Percentiles rank a stretch among this genome's conserved stretches.
These are phyloP conservation scores for Excoecaria cochinchinensis DNA, from an alignment of 345 rosid species.

Conservation along the genomic window DNA sequence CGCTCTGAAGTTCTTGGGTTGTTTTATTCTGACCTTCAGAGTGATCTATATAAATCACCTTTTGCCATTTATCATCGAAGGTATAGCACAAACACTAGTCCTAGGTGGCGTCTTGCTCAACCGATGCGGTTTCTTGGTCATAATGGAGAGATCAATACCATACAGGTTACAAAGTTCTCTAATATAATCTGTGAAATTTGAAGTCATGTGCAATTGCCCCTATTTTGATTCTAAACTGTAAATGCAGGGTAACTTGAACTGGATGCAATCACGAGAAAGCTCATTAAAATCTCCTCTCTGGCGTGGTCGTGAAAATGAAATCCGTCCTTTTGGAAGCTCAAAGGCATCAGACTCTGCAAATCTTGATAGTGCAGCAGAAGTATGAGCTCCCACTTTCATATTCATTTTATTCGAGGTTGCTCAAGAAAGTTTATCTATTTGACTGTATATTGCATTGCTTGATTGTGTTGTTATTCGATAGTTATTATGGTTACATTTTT, in stretches of 20 bases:
- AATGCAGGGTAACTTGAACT: slow-evolving; percentile 90
- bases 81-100: slow-evolving; percentile 97
- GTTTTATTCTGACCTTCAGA: slow-evolving; percentile 82
- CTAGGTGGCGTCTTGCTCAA: slow-evolving; percentile 99
- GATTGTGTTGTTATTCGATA: not conserved
- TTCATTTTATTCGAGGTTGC: slow-evolving; percentile 1
- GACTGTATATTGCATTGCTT: not conserved
- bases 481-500: not conserved
- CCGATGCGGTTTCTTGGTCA: slow-evolving; percentile 99
- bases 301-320: slow-evolving; percentile 93
- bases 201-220: slow-evolving; percentile 9
- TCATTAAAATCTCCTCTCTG: slow-evolving; percentile 89
- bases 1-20: slow-evolving; percentile 91
- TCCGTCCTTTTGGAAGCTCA: slow-evolving; percentile 91
- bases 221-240: slow-evolving; percentile 7
- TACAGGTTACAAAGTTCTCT: slow-evolving; percentile 56
- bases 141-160: slow-evolving; percentile 97
- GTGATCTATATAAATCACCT: slow-evolving; percentile 68
- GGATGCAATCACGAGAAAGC: slow-evolving; percentile 99
- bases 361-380: slow-evolving; percentile 97
- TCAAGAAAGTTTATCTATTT: slow-evolving; percentile 6
- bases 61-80: slow-evolving; percentile 96
- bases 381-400: slow-evolving; percentile 35
- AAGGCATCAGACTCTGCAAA: slow-evolving; percentile 97
- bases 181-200: not conserved